These are phyloP conservation scores for Ogataea pini DNA, from an alignment of 805 yeast species.

Conservation along the genomic window DNA sequence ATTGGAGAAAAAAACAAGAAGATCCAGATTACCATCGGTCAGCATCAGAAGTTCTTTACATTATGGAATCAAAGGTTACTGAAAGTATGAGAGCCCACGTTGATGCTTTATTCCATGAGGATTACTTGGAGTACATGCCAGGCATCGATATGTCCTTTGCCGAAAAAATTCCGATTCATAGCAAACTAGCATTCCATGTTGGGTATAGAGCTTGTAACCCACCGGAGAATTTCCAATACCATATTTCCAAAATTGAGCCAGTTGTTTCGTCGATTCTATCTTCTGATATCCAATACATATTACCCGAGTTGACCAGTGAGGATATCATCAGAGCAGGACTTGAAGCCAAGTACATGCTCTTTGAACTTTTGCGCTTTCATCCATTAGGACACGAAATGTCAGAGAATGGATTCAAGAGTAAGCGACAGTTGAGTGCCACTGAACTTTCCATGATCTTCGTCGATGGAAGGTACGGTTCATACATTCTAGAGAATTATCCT, in stretches of 20 bases:
- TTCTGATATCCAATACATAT: constrained; percentile 3
- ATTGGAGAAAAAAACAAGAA: not conserved
- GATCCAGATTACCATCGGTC: not conserved
- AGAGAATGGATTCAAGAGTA: not conserved
- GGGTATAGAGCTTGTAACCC: not conserved
- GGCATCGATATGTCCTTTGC: not conserved
- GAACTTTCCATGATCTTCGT: constrained; percentile 6
- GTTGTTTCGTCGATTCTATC: constrained; percentile 3
- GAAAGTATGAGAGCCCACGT: not conserved
- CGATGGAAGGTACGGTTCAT: not conserved
- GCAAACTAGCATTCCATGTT: not conserved
- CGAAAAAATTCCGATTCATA: not conserved
- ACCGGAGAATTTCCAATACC: not conserved
- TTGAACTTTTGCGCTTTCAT: constrained; percentile 3
- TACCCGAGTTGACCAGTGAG: constrained; percentile 6
- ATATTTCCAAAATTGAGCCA: constrained; percentile 8
- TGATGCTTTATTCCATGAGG: not conserved
- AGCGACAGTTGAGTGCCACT: not conserved
- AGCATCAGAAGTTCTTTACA: not conserved
- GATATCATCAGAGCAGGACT: constrained; percentile 10
- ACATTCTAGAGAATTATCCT: not conserved
- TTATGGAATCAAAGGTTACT: not conserved
- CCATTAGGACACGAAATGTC: not conserved
- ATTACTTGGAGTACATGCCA: not conserved
- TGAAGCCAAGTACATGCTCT: constrained; percentile 7